Conservation (phyloP, 2,329 filamentous ascomycete species). For the Coleophoma crateriformis region DNA sequence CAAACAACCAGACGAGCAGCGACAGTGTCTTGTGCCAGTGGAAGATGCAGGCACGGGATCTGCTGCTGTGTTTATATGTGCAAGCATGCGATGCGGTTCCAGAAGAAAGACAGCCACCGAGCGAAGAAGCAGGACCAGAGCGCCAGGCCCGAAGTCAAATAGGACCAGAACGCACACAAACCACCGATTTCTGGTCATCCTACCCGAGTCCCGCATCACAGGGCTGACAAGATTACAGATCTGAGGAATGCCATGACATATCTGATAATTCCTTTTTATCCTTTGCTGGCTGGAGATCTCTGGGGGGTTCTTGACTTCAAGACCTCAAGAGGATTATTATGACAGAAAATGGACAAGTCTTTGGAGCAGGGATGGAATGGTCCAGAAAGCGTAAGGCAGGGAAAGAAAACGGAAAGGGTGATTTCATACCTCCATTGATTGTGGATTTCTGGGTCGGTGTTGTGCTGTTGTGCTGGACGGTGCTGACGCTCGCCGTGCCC, state of each 20-base stretch:
- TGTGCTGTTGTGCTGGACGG: neutral
- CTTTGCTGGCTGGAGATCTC: too few relatives aligned
- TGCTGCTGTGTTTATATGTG: neutral
- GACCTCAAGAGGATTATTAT: neutral
- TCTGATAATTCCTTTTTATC: neutral
- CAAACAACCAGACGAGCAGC: too few relatives aligned
- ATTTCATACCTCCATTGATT: slow-evolving; percentile 14
- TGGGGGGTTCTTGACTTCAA: neutral
- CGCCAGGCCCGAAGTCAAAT: too few relatives aligned
- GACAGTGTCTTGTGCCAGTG: too few relatives aligned
- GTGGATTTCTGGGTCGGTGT: neutral
- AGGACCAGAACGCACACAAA: too few relatives aligned
- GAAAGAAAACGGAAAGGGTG: neutral
- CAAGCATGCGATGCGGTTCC: too few relatives aligned
- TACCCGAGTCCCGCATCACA: slow-evolving; percentile 6
- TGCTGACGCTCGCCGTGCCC: neutral
- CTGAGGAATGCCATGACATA: slow-evolving; percentile 6
- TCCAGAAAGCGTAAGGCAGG: neutral
- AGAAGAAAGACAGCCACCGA: too few relatives aligned
- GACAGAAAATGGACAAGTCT: neutral
- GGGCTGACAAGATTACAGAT: slow-evolving; percentile 3
- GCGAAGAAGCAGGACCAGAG: neutral
- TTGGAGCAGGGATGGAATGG: neutral
- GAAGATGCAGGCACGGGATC: neutral
- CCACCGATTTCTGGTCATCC: too few relatives aligned